Evolutionary conservation across 2,329 filamentous ascomycete genomes (phyloP).

Genomic region (Talaromyces amestolkiae): DNA sequence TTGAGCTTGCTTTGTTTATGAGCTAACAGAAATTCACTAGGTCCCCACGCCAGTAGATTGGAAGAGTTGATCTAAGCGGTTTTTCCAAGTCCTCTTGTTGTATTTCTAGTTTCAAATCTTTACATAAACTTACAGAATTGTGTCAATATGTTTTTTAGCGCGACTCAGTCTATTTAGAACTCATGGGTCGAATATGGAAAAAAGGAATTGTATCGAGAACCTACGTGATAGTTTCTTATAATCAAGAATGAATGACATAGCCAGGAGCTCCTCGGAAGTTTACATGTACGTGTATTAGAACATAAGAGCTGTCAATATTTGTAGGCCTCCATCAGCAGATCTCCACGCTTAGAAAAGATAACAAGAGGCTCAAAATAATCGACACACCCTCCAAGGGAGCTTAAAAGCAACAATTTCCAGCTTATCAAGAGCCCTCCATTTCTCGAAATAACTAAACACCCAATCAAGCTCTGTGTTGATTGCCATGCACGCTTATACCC

Average conservation of each 20-base stretch:
- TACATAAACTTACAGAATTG: slow-evolving; percentile 23
- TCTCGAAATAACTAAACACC: too few relatives aligned
- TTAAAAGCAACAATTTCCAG: neutral
- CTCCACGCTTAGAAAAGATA: neutral
- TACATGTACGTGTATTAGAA: neutral
- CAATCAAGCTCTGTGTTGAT: too few relatives aligned
- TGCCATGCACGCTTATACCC: too few relatives aligned
- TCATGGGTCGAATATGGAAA: neutral
- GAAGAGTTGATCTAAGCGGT: slow-evolving; percentile 24
- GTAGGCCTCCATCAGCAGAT: neutral
- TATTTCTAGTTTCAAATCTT: slow-evolving; percentile 40
- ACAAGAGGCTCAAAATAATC: neutral
- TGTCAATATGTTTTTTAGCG: slow-evolving; percentile 1
- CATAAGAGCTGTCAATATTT: neutral
- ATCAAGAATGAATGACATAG: neutral
- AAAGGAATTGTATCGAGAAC: neutral
- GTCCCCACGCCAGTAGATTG: slow-evolving; percentile 43
- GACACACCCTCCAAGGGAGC: neutral
- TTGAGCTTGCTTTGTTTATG: neutral
- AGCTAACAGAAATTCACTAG: slow-evolving; percentile 23
- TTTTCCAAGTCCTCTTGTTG: slow-evolving; percentile 22
- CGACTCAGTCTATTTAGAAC: neutral
- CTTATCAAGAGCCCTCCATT: too few relatives aligned
- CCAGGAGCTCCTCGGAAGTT: neutral
- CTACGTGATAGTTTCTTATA: neutral